These are phyloP conservation scores for Trichoderma sp. DNA, from an alignment of 2,329 filamentous ascomycete species.

Conservation along the genomic window DNA sequence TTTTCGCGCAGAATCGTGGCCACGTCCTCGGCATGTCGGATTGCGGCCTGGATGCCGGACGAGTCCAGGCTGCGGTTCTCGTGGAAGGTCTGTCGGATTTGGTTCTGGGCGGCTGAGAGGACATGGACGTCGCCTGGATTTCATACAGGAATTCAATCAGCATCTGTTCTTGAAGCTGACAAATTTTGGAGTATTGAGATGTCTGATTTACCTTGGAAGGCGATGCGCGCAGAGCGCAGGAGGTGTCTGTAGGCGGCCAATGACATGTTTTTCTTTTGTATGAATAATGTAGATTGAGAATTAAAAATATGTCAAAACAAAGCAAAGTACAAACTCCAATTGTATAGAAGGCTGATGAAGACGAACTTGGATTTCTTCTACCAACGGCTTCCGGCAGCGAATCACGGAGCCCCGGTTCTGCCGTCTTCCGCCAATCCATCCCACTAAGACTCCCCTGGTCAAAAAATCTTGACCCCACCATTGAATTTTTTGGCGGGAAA, in stretches of 20 bases:
- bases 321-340: not conserved
- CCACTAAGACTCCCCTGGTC: not conserved
- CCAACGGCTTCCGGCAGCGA: not conserved
- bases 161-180: not conserved
- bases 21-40: constrained; percentile 81
- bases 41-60: constrained; percentile 63
- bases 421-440: constrained; percentile 32
- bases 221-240: constrained; percentile 77
- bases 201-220: constrained; percentile 73
- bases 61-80: constrained; percentile 63
- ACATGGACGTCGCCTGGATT: constrained; percentile 68
- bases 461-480: constrained; percentile 25
- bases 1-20: constrained; percentile 80
- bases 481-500: constrained; percentile 15
- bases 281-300: not conserved
- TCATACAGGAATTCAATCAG: not conserved
- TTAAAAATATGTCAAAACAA: not conserved
- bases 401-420: constrained; percentile 34
- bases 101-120: constrained; percentile 69
- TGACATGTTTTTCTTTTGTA: constrained; percentile 54
- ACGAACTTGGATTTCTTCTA: not conserved
- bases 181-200: not conserved
- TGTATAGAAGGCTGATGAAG: not conserved
- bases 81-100: constrained; percentile 77
- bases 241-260: constrained; percentile 79